Evolutionary conservation across 352 stramenopile genomes (phyloP), one percentile per base, ranked within the genome.

Genomic region (Phytophthora nicotianae): DNA sequence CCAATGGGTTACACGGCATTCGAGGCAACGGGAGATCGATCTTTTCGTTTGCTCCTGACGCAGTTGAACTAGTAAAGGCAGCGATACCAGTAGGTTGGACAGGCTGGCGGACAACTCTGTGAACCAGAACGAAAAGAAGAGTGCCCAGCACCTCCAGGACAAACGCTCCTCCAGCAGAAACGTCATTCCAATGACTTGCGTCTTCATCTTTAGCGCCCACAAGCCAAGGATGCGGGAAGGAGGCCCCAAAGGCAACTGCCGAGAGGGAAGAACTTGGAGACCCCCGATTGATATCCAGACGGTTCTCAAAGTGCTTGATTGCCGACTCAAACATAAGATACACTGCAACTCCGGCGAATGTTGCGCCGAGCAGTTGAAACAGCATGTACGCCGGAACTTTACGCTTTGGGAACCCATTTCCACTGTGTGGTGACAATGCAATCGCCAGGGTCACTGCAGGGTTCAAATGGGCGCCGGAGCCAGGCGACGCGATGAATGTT

Each of bases 381-480:
- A 78, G 10, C 54, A 80, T 76, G 38, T 91, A 95, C 8, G 72
- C 72, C 20, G 83, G 42, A 19, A 86, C 38, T 58, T 92, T 89
- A 41, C 61, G 64, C 23, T 60, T 75, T 1, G 53, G 58, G 42
- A 79, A 75, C 4, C 54, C 45, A 37, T 38, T 73, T 24, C 66
- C 64, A 23, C 67, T 65, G 24, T 65, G 48, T 24, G 43, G 43
- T 10, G 86, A 68, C 3, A 88, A 19, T 2, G 75, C 70, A 52
- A 93, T 74, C 0, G 78, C 69, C 32, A 89, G n/a, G 13, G 75
- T 84, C 20, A 90, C 68, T 0, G 80, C 81, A 21, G 84, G 84
- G 62, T 93, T 93, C 35, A 91, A 67, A 58, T 93, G 84, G 2
- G 80, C 81, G 19, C 81, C 81, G 3, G 77, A 89, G 21, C 85